Evolutionary conservation across 1,284 basidiomycete genomes (phyloP).

Genomic region (Leucoagaricus sp.): DNA sequence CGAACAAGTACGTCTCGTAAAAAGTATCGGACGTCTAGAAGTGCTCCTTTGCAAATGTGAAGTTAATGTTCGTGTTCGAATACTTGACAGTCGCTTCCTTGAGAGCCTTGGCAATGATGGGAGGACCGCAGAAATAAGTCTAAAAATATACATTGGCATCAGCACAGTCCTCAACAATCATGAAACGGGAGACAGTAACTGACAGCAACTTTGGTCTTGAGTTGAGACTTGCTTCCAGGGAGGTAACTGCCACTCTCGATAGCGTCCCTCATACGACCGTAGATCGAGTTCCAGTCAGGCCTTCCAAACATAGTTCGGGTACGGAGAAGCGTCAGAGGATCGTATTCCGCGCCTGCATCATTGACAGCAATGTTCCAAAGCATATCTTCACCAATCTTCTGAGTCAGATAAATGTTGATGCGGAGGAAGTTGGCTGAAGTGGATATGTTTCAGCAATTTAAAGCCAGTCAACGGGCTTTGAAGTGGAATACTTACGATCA

Average conservation of each 20-base stretch:
- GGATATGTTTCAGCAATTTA: background rate
- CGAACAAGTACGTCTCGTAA: background rate
- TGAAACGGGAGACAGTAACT: conserved; percentile 29
- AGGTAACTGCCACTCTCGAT: conserved; percentile 82
- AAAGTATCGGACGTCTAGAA: conserved; percentile 1
- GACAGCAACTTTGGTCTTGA: conserved; percentile 82
- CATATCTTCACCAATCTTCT: conserved; percentile 83
- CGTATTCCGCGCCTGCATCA: conserved; percentile 78
- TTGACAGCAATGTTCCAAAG: conserved; percentile 90
- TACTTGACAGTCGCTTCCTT: conserved; percentile 65
- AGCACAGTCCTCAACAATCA: conserved; percentile 9
- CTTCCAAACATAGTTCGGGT: conserved; percentile 87
- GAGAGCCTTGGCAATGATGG: conserved; percentile 70
- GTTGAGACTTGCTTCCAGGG: conserved; percentile 71
- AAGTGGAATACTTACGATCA: conserved; percentile 59
- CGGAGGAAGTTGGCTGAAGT: conserved; percentile 79
- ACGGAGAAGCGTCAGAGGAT: conserved; percentile 82
- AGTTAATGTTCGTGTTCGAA: conserved; percentile 58
- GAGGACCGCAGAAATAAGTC: conserved; percentile 88
- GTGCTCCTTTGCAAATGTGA: conserved; percentile 77
- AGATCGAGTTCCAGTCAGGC: conserved; percentile 84
- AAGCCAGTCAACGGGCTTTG: background rate
- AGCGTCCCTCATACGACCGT: conserved; percentile 65
- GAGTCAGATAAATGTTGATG: conserved; percentile 89
- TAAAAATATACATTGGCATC: conserved; percentile 29